Evolutionary conservation across 1,139 yeast species (phyloP).

Genomic region (Candida tetrigidarum): DNA sequence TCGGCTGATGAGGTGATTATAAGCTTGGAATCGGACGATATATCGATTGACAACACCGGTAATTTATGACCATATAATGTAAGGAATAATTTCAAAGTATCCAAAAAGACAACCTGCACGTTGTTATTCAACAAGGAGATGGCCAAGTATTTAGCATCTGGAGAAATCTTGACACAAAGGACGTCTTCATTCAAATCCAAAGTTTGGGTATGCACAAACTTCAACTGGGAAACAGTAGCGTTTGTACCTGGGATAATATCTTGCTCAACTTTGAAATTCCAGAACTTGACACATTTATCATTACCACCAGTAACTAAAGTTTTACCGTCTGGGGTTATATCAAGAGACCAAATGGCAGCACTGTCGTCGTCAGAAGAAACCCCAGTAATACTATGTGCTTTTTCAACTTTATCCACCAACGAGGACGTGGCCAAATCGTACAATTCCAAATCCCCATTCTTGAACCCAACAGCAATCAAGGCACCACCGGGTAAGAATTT

Average conservation of each 20-base stretch:
- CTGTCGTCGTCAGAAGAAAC: conserved; percentile 34
- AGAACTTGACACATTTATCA: conserved; percentile 86
- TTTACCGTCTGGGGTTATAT: conserved; percentile 84
- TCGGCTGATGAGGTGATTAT: conserved; percentile 95
- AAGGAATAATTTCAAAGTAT: conserved; percentile 82
- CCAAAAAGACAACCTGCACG: conserved; percentile 89
- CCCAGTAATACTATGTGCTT: conserved; percentile 58
- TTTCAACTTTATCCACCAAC: conserved; percentile 68
- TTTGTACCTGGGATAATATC: conserved; percentile 74
- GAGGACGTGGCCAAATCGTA: conserved; percentile 88
- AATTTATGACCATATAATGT: conserved; percentile 95
- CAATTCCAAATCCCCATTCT: conserved; percentile 81
- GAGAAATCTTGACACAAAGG: conserved; percentile 78
- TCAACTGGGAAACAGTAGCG: conserved; percentile 55
- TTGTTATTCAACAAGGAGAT: conserved; percentile 89
- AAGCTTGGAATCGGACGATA: conserved; percentile 84
- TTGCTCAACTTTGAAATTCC: conserved; percentile 76
- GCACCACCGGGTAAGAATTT: conserved; percentile 92
- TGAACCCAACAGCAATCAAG: conserved; percentile 86
- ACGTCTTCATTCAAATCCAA: conserved; percentile 88
- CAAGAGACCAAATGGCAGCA: conserved; percentile 92
- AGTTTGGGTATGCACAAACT: conserved; percentile 74
- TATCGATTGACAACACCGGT: conserved; percentile 90
- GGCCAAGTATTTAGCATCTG: conserved; percentile 78
- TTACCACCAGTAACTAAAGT: conserved; percentile 91